phyloP scores from a whole-genome alignment of 768 basidiomycete species.

The Dentipellis sp. region DNA sequence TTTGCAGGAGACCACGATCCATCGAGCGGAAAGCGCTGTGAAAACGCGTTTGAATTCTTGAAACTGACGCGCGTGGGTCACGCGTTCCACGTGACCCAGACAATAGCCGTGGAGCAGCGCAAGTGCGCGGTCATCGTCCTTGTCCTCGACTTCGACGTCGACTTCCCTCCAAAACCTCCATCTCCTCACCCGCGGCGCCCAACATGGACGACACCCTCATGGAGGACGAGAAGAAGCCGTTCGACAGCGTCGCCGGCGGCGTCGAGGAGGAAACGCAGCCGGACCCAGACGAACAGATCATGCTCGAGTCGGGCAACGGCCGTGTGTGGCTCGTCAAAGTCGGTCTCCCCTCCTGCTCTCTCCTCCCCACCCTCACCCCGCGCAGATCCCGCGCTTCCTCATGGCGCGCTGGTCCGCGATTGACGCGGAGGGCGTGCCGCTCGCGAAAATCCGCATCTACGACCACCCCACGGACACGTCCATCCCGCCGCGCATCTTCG shows the following conservation, averaged over 20 bases:
- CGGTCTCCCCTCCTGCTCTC: conserved; percentile 13
- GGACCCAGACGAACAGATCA: conserved; percentile 77
- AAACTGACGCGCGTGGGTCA: too few relatives aligned
- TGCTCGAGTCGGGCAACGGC: conserved; percentile 66
- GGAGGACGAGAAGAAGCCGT: conserved; percentile 68
- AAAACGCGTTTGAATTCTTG: too few relatives aligned
- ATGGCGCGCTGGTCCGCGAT: conserved; percentile 81
- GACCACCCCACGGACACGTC: conserved; percentile 25
- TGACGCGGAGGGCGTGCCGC: conserved; percentile 63
- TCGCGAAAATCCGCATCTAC: conserved; percentile 84
- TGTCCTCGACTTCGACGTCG: neutral
- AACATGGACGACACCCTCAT: conserved; percentile 18
- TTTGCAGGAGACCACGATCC: too few relatives aligned
- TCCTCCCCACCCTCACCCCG: neutral
- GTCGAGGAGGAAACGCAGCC: conserved; percentile 58
- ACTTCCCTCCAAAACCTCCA: neutral
- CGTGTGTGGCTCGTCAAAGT: conserved; percentile 86
- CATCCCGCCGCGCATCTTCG: conserved; percentile 50
- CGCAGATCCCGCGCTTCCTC: conserved; percentile 76
- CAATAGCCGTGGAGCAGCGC: too few relatives aligned
- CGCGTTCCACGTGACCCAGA: too few relatives aligned
- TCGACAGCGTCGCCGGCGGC: conserved; percentile 40
- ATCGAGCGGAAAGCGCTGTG: too few relatives aligned
- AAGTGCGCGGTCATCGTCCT: neutral
- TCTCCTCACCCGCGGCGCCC: neutral